A percentile compares a stretch with the other conserved stretches of the same genome.
Evolutionary conservation across 306 rosid species (phyloP).

Genomic region (Pterocarpus santalinus): DNA sequence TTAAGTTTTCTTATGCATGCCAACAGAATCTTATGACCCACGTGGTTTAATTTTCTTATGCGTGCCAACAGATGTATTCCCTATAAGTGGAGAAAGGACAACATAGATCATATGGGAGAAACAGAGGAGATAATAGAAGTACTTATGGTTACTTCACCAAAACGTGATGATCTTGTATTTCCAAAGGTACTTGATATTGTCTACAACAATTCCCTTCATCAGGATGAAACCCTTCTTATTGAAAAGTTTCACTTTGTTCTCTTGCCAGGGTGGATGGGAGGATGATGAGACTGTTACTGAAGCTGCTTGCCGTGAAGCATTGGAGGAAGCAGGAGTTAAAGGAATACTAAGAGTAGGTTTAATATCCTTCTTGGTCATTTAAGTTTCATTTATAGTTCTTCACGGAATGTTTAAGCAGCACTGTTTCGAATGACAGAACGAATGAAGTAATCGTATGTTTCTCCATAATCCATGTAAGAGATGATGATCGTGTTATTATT

Average conservation of each 20-base stretch:
- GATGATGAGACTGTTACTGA: constrained; percentile 80
- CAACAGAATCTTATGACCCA: constrained; percentile 53
- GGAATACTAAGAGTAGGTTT: constrained; percentile 77
- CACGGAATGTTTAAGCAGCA: constrained; percentile 5
- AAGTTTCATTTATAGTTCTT: constrained; percentile 27
- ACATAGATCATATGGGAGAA: constrained; percentile 40
- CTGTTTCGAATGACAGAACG: constrained; percentile 17
- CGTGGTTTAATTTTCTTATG: constrained; percentile 12
- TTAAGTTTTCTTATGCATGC: constrained; percentile 15
- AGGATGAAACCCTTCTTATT: constrained; percentile 25
- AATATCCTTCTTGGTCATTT: constrained; percentile 27
- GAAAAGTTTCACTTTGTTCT: constrained; percentile 33
- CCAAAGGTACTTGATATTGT: constrained; percentile 73
- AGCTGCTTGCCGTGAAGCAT: constrained; percentile 91
- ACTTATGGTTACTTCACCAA: constrained; percentile 91
- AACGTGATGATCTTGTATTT: constrained; percentile 81
- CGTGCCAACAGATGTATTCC: constrained; percentile 78
- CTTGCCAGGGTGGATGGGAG: constrained; percentile 93
- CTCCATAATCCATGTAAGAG: too few relatives aligned
- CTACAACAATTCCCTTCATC: constrained; percentile 23
- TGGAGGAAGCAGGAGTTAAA: constrained; percentile 92
- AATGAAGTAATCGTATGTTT: neutral
- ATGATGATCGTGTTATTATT: neutral
- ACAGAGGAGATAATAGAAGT: constrained; percentile 66
- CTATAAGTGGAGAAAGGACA: constrained; percentile 65